These are phyloP conservation scores for Barnettozyma sp. DNA, from an alignment of 805 yeast species.

Conservation along the genomic window DNA sequence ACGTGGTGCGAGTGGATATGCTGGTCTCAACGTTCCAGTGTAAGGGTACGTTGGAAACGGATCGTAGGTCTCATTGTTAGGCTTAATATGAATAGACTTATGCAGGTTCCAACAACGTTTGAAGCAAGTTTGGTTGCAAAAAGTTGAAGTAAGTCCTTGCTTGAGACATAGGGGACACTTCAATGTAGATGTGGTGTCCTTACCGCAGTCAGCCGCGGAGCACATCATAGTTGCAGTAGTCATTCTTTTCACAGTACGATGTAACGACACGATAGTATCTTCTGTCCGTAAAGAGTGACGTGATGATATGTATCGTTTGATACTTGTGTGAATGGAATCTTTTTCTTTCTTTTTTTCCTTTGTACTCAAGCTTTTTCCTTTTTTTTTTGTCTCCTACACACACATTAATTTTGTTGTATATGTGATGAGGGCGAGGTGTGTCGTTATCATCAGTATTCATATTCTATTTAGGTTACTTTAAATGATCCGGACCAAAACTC, in stretches of 20 bases:
- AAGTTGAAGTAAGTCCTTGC: conserved; percentile 50
- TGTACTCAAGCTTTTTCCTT: neutral
- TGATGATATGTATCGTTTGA: neutral
- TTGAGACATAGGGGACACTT: conserved; percentile 93
- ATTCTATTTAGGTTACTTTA: neutral
- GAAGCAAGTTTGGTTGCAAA: conserved; percentile 84
- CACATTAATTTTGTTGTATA: neutral
- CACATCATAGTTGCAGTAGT: conserved; percentile 34
- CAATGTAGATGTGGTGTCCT: conserved; percentile 62
- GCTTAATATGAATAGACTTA: conserved; percentile 64
- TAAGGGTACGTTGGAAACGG: conserved; percentile 80
- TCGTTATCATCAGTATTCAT: neutral
- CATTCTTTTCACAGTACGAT: too few relatives aligned
- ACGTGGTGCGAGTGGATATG: conserved; percentile 72
- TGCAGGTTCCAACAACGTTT: conserved; percentile 65
- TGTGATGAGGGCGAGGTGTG: neutral
- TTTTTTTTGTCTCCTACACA: neutral
- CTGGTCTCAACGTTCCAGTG: conserved; percentile 70
- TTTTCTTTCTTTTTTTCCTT: neutral
- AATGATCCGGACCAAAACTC: conserved; percentile 75
- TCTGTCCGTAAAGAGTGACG: too few relatives aligned
- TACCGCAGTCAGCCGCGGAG: conserved; percentile 80
- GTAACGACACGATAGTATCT: too few relatives aligned
- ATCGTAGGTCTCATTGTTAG: conserved; percentile 57
- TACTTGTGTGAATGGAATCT: neutral